phyloP scores from a whole-genome alignment of 306 rosid species.

The Vicia sativa region DNA sequence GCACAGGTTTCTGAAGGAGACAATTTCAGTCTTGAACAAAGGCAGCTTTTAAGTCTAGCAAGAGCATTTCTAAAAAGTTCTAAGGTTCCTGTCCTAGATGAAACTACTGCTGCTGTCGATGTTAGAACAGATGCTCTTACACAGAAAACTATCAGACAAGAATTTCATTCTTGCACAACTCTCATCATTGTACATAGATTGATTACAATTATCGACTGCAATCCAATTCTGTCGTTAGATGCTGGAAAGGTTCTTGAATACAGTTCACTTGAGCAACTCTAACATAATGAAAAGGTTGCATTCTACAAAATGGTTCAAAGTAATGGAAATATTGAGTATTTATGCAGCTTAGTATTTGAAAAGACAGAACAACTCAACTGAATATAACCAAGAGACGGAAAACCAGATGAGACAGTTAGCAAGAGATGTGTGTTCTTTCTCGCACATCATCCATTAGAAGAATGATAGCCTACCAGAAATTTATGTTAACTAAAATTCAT shows the following conservation, averaged over 20 bases:
- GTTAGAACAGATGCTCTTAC: conserved; percentile 85
- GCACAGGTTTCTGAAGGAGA: too few species aligned
- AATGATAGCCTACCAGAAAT: not conserved
- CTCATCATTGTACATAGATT: conserved; percentile 85
- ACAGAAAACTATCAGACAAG: conserved; percentile 81
- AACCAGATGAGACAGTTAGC: too few species aligned
- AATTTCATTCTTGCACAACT: conserved; percentile 83
- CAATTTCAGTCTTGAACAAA: conserved; percentile 91
- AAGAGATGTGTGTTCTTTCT: not conserved
- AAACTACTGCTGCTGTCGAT: conserved; percentile 92
- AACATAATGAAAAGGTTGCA: conserved; percentile 59
- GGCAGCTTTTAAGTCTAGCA: too few species aligned
- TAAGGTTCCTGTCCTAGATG: conserved; percentile 85
- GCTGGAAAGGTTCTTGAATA: conserved; percentile 82
- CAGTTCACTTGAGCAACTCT: conserved; percentile 57
- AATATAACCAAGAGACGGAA: conserved; percentile 34
- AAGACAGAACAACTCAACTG: conserved; percentile 36
- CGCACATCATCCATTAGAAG: too few species aligned
- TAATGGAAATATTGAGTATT: conserved; percentile 82
- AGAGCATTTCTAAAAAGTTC: too few species aligned
- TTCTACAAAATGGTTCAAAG: conserved; percentile 83
- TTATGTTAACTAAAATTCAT: not conserved
- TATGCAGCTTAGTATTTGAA: conserved; percentile 56
- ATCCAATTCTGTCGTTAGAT: conserved; percentile 72
- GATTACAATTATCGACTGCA: conserved; percentile 78